phyloP scores from a whole-genome alignment of 2,329 filamentous ascomycete species.

The Ascochyta pisi region DNA sequence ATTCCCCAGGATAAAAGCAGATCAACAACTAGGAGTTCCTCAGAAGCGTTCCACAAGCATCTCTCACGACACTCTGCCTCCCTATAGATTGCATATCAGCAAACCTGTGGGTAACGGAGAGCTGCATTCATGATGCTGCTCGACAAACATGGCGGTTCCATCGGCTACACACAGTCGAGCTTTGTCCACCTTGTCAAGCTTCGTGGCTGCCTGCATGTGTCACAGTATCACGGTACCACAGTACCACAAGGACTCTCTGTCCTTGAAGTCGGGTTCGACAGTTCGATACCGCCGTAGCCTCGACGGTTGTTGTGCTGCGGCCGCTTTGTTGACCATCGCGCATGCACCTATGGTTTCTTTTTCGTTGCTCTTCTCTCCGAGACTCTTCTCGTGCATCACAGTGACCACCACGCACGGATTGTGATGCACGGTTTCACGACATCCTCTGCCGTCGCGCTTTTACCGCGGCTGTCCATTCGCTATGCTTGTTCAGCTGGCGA shows the following conservation, averaged over 20 bases:
- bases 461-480: neutral
- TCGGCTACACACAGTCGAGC: neutral
- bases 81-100: constrained; percentile 4
- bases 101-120: constrained; percentile 7
- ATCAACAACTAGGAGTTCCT: neutral
- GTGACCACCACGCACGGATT: constrained; percentile 4
- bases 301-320: constrained; percentile 5
- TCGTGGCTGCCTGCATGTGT: constrained; percentile 19
- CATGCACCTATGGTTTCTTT: constrained; percentile 16
- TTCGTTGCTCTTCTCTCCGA: constrained; percentile 12
- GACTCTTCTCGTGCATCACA: constrained; percentile 6
- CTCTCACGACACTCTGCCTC: neutral
- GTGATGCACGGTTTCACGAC: constrained; percentile 9
- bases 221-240: constrained; percentile 1
- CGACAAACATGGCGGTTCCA: constrained; percentile 1
- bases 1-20: neutral
- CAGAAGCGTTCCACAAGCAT: constrained; percentile 3
- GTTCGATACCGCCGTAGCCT: constrained; percentile 1
- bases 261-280: constrained; percentile 1
- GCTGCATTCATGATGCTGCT: constrained; percentile 7
- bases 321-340: constrained; percentile 6
- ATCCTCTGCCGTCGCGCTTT: constrained; percentile 6
- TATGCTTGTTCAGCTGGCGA: neutral
- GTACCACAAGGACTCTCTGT: constrained; percentile 5
- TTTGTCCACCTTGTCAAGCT: constrained; percentile 14